These are phyloP conservation scores for Solanum pimpinellifolium DNA, from an alignment of 257 asterid species.

Conservation along the genomic window DNA sequence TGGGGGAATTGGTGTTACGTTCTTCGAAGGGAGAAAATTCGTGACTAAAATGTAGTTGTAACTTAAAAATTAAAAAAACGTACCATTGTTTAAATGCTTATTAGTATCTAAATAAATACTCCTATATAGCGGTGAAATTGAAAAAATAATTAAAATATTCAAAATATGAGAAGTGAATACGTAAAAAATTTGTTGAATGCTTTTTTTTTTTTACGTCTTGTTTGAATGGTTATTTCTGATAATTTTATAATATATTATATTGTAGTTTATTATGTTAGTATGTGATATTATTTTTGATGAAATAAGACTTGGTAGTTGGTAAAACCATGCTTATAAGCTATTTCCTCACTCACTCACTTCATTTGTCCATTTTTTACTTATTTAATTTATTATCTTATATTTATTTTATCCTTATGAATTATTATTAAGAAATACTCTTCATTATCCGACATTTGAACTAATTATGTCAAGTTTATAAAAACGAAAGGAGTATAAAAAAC, in stretches of 20 bases:
- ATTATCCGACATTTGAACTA: not conserved
- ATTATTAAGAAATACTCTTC: not conserved
- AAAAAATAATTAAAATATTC: fast-evolving
- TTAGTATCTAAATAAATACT: too few species aligned
- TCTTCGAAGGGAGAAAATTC: not conserved
- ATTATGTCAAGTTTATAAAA: not conserved
- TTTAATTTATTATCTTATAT: too few species aligned
- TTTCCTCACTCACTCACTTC: not conserved
- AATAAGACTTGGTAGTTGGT: not conserved
- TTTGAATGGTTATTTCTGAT: not conserved
- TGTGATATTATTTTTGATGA: not conserved
- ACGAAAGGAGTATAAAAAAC: not conserved
- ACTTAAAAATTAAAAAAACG: not conserved
- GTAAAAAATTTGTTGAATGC: not conserved
- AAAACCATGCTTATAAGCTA: not conserved
- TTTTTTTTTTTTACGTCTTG: not conserved
- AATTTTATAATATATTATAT: not conserved
- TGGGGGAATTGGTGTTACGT: not conserved
- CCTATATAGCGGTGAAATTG: fast-evolving
- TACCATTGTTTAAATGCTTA: not conserved
- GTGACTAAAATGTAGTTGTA: not conserved
- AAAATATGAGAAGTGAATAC: not conserved
- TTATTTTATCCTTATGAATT: not conserved
- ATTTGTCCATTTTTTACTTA: not conserved
- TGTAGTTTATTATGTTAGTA: not conserved